A percentile compares a stretch with the other conserved stretches of the same genome.
phyloP scores from a whole-genome alignment of 1,284 basidiomycete genomes.

The Somion occarium region DNA sequence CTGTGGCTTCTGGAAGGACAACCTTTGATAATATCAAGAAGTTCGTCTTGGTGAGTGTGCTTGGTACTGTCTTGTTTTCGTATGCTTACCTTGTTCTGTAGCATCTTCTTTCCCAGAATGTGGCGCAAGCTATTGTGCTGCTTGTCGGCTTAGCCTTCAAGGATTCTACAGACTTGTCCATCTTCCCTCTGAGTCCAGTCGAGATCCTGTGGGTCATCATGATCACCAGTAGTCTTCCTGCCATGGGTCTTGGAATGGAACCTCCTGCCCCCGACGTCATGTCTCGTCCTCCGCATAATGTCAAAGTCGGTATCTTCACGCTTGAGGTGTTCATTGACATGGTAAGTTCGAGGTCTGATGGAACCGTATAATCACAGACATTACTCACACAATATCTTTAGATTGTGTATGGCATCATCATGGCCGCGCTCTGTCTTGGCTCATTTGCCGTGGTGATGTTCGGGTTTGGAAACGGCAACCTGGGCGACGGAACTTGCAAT shows the following conservation, averaged over 20 bases:
- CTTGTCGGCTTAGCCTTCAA: constrained; percentile 67
- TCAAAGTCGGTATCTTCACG: constrained; percentile 49
- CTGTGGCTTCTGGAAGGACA: constrained; percentile 60
- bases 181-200: constrained; percentile 67
- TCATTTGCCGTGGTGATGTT: constrained; percentile 54
- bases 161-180: constrained; percentile 47
- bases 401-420: constrained; percentile 58
- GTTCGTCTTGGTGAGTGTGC: constrained; percentile 28
- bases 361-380: too few species aligned
- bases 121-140: constrained; percentile 56
- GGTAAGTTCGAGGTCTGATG: constrained; percentile 1
- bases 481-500: constrained; percentile 45
- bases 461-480: constrained; percentile 42
- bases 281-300: constrained; percentile 45
- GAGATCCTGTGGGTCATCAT: constrained; percentile 59
- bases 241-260: constrained; percentile 59
- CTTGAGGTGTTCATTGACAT: constrained; percentile 48
- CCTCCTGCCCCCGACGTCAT: constrained; percentile 52
- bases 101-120: constrained; percentile 52
- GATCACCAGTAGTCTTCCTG: constrained; percentile 48
- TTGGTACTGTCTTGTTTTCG: neutral
- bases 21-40: constrained; percentile 42
- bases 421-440: constrained; percentile 50
- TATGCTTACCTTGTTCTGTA: neutral
- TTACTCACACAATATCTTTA: too few species aligned